phyloP scores from a whole-genome alignment of 2,329 filamentous ascomycete species.

The Aspergillus japonicus region DNA sequence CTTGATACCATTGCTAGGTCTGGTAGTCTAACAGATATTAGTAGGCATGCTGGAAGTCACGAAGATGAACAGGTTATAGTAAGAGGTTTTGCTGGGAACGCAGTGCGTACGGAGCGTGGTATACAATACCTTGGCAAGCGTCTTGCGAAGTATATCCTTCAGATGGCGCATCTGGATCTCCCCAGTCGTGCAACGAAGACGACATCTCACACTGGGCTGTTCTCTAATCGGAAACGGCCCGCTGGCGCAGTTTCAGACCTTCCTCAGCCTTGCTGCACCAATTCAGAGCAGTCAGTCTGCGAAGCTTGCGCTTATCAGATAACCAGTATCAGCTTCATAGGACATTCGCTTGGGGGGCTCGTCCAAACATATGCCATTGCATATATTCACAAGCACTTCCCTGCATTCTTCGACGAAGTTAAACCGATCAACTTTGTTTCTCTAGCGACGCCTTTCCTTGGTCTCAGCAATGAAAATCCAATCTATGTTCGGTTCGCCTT shows the following conservation, averaged over 20 bases:
- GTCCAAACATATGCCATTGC: conserved; percentile 93
- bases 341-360: conserved; percentile 84
- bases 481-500: conserved; percentile 96
- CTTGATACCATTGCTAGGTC: not conserved
- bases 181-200: conserved; percentile 52
- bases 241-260: conserved; percentile 13
- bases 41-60: not conserved
- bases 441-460: conserved; percentile 82
- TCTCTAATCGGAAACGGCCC: conserved; percentile 43
- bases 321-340: conserved; percentile 92
- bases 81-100: conserved; percentile 84
- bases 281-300: conserved; percentile 45
- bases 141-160: conserved; percentile 83
- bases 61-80: conserved; percentile 77
- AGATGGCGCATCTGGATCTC: conserved; percentile 89
- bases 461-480: conserved; percentile 94
- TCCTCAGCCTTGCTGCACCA: conserved; percentile 38
- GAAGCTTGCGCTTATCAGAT: conserved; percentile 67
- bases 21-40: not conserved
- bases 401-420: conserved; percentile 82
- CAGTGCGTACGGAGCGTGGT: conserved; percentile 84
- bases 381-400: conserved; percentile 95
- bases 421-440: conserved; percentile 87
- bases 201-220: conserved; percentile 49
- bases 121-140: conserved; percentile 97